Evolutionary conservation across 768 basidiomycete genomes (phyloP).

Genomic region (Gymnopilus dilepis): DNA sequence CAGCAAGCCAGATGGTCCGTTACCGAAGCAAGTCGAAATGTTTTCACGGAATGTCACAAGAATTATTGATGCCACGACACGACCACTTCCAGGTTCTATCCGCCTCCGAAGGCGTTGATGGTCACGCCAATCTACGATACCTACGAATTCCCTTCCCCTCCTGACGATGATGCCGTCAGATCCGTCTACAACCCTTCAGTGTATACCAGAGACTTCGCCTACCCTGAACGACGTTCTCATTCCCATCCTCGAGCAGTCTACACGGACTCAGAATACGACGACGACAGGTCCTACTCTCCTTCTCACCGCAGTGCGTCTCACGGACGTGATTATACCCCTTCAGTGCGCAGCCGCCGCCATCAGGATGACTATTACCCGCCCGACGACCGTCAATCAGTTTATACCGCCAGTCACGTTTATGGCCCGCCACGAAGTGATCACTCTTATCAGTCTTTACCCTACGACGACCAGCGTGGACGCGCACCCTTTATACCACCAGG

Average conservation of each 20-base stretch:
- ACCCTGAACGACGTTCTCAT: background rate
- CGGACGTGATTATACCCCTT: background rate
- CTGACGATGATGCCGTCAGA: background rate
- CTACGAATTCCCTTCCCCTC: constrained; percentile 1
- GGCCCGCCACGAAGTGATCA: background rate
- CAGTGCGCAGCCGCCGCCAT: background rate
- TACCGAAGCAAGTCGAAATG: constrained; percentile 25
- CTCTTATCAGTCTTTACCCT: background rate
- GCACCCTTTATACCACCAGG: background rate
- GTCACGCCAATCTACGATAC: constrained; percentile 31
- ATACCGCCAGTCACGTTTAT: background rate
- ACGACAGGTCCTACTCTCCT: constrained; percentile 2
- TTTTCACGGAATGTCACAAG: constrained; percentile 1
- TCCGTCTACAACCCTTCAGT: background rate
- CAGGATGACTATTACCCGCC: background rate
- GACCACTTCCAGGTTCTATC: constrained; percentile 26
- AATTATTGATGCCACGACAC: background rate
- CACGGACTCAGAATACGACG: constrained; percentile 19
- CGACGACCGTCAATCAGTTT: background rate
- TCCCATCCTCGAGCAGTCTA: constrained; percentile 9
- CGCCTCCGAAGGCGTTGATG: constrained; percentile 28
- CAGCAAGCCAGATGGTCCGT: constrained; percentile 28
- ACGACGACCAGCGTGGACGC: background rate
- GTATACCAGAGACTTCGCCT: constrained; percentile 6
- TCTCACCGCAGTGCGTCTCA: constrained; percentile 3